Base-by-base conservation (phyloP, 768 basidiomycete genomes). In the Tulasnella sp. region DNA sequence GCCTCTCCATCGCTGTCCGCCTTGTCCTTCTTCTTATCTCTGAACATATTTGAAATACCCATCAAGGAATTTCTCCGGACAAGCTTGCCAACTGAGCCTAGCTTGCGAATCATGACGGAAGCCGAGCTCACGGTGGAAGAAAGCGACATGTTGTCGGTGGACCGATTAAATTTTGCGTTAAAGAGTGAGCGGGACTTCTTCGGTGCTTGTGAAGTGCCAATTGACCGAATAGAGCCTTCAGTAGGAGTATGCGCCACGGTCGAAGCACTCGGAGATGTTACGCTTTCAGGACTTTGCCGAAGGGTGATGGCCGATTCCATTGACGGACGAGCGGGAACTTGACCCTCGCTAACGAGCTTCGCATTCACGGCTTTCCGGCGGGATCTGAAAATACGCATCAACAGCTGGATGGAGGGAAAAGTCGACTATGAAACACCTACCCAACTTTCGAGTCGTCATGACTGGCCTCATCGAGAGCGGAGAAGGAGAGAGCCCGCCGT, bases 61-160 rank as follows among this genome's bases (percentile, higher is more conserved):
- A 86, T 84, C 37, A 97, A 71, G 35, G 87, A 90, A 67, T 93
- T 94, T 41, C 91, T 76, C 49, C 91, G 72, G 7, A 90, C 88
- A 14, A 96, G 77, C 69, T 86, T 89, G 31, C 89, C 88, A 71
- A 96, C 83, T 36, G 82, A 82, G 2, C 93, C 87, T 45, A 98
- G 81, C 73, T 96, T 98, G 62, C 93, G 80, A 64, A 96, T 93
- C 79, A 98, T 94, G 68, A 97, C 85, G 41, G 86, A 90, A 19
- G 94, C 94, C 49, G 86, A 89, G 61, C 85, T 88, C 63, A 96
- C 93, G 42, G 94, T 96, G 6, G 88, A 92, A 17, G 84, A 86
- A 36, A 98, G 78, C 25, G 92, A 96, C 62, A 98, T 94, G 69
- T 94, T 96, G 69, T 94, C 92, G 40, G 89, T 93, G 54, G 83